Evolutionary conservation across 2,329 filamentous ascomycete genomes (phyloP), one percentile per base, ranked within the genome.

Genomic region (Alternaria hordeiaustralica): DNA sequence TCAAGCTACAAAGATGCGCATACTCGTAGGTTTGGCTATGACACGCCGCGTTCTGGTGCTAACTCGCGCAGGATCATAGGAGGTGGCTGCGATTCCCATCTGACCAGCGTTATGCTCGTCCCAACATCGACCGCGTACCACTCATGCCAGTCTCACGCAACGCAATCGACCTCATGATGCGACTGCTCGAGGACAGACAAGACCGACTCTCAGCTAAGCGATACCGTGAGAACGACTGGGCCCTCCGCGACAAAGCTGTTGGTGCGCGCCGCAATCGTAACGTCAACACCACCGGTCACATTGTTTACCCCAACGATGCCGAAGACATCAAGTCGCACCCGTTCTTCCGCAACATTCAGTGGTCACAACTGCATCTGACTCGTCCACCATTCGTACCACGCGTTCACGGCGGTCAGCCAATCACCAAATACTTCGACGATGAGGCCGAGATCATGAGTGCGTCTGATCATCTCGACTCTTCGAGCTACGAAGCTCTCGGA

Each of bases 401-500:
- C 10, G 89, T 97, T 23, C 75, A 78, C 11, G 78, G 80, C 41
- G 77, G 79, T 23, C 83, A 85, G 64, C 74, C 78, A 13, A 83
- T 85, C 75, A 96, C 94, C 1, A 92, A 91, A 72, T 98, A 97
- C 77, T 98, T 98, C 75, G 92, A 97, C 62, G 90, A 94, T 54
- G 92, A 93, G 67, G 89, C 92, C 44, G 85, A 90, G 26, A 88
- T 95, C 55, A 71, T 84, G 64, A 82, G 76, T 18, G 77, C 67
- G 25, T 74, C 72, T 1, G 77, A 79, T 47, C 76, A 79, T 55
- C 71, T 79, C 6, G 77, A 80, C 55, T 76, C 75, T 11, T 77
- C 73, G 4, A 79, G 76, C 60, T 78, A 75, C 47, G 73, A 74
- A 47, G 68, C 61, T 15, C 54, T 51, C 12, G 55, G 49, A 3